A percentile compares a stretch with the other conserved stretches of the same genome.
Conservation (phyloP, 164 flowering plant genomes). For the Chimonanthus salicifolius region DNA sequence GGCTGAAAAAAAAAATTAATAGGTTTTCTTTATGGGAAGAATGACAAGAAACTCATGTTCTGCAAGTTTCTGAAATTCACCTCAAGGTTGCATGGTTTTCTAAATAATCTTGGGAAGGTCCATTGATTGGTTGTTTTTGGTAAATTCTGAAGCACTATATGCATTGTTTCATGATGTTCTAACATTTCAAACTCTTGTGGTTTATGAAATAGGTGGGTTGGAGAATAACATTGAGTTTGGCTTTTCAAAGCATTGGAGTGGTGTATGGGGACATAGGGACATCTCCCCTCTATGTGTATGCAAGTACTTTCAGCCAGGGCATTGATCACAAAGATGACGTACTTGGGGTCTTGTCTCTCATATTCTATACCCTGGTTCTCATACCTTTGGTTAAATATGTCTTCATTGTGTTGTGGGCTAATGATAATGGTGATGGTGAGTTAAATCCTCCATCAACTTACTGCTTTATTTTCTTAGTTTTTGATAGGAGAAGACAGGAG, state of each 20-base stretch:
- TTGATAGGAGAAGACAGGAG: background rate
- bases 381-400: conserved; percentile 51
- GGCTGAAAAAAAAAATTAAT: too few species aligned
- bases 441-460: background rate
- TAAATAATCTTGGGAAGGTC: background rate
- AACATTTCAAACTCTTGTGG: background rate
- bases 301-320: conserved; percentile 43
- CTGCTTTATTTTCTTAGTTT: background rate
- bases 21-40: too few species aligned
- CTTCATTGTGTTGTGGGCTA: conserved; percentile 51
- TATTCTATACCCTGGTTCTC: conserved; percentile 47
- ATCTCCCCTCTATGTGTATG: conserved; percentile 55
- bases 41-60: background rate
- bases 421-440: conserved; percentile 69
- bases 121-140: background rate
- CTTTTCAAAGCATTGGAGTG: conserved; percentile 64
- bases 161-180: background rate
- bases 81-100: background rate
- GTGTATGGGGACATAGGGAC: conserved; percentile 71
- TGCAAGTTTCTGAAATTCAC: background rate
- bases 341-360: conserved; percentile 54
- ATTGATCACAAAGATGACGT: conserved; percentile 36
- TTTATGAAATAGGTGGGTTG: conserved; percentile 27
- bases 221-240: conserved; percentile 36
- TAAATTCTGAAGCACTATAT: background rate